A percentile compares a stretch with the other conserved stretches of the same genome.
phyloP scores from a whole-genome alignment of 23 red algal species.

The Gracilaria domingensis region DNA sequence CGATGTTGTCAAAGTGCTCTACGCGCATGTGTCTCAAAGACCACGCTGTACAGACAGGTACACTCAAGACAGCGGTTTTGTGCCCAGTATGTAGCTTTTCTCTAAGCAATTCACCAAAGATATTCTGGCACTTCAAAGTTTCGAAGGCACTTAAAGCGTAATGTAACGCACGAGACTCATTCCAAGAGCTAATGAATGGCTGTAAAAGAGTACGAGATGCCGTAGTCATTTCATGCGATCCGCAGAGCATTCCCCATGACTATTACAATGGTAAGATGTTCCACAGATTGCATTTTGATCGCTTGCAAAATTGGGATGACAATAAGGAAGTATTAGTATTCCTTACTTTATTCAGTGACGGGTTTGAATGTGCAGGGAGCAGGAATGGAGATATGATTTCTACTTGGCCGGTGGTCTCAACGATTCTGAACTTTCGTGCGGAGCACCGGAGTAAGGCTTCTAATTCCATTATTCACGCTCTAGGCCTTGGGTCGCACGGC shows the following conservation, averaged over 20 bases:
- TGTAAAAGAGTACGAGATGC: neutral
- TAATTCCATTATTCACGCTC: too few relatives aligned
- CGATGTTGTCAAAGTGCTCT: neutral
- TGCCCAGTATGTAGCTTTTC: neutral
- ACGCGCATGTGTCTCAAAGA: neutral
- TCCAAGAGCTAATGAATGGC: neutral
- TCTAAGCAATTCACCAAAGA: too few relatives aligned
- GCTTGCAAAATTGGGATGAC: too few relatives aligned
- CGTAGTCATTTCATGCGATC: neutral
- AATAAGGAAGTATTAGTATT: too few relatives aligned
- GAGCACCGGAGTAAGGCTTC: too few relatives aligned
- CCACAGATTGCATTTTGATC: too few relatives aligned
- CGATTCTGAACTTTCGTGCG: too few relatives aligned
- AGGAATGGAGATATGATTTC: too few relatives aligned
- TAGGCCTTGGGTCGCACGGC: too few relatives aligned
- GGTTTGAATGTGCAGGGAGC: too few relatives aligned
- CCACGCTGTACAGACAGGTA: neutral
- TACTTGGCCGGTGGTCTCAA: too few relatives aligned
- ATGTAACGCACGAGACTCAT: neutral
- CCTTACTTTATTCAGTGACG: too few relatives aligned
- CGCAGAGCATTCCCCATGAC: neutral
- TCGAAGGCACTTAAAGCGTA: neutral
- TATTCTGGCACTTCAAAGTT: slow-evolving; percentile 14
- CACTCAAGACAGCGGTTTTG: neutral
- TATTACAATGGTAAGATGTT: slow-evolving; percentile 29